These are phyloP conservation scores for Syncephalastrum racemosum DNA, from an alignment of 371 early-diverging fungal genomes.

Conservation along the genomic window DNA sequence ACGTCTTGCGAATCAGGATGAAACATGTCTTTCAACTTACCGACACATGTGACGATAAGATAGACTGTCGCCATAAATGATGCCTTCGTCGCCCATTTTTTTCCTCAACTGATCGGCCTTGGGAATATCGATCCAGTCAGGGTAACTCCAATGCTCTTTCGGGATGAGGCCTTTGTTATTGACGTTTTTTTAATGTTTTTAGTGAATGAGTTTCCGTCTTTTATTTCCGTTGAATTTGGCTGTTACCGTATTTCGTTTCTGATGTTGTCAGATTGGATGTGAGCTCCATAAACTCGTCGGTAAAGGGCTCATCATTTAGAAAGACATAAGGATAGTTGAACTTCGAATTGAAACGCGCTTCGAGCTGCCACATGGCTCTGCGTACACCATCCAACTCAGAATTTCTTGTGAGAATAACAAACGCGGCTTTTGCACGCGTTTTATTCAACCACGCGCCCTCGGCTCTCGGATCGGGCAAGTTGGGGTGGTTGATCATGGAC, in stretches of 20 bases:
- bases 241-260: constrained; percentile 45
- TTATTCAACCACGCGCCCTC: constrained; percentile 27
- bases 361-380: constrained; percentile 72
- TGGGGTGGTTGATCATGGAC: constrained; percentile 4
- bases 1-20: background rate
- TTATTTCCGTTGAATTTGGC: constrained; percentile 12
- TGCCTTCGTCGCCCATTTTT: constrained; percentile 56
- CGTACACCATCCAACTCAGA: constrained; percentile 70
- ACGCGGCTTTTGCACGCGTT: constrained; percentile 55
- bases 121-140: constrained; percentile 76
- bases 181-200: no score
- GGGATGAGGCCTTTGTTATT: constrained; percentile 46
- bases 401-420: constrained; percentile 73
- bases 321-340: constrained; percentile 91
- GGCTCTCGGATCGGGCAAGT: constrained; percentile 2
- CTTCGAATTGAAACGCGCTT: constrained; percentile 80
- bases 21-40: constrained; percentile 19
- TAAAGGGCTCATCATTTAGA: constrained; percentile 81
- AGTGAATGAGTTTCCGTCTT: constrained; percentile 46
- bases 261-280: constrained; percentile 50
- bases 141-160: constrained; percentile 79
- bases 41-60: constrained; percentile 97
- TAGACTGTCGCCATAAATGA: constrained; percentile 85
- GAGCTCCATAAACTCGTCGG: constrained; percentile 69
- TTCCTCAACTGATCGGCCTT: constrained; percentile 58